Evolutionary conservation across 768 basidiomycete genomes (phyloP).

Genomic region (Boletellus ananas): DNA sequence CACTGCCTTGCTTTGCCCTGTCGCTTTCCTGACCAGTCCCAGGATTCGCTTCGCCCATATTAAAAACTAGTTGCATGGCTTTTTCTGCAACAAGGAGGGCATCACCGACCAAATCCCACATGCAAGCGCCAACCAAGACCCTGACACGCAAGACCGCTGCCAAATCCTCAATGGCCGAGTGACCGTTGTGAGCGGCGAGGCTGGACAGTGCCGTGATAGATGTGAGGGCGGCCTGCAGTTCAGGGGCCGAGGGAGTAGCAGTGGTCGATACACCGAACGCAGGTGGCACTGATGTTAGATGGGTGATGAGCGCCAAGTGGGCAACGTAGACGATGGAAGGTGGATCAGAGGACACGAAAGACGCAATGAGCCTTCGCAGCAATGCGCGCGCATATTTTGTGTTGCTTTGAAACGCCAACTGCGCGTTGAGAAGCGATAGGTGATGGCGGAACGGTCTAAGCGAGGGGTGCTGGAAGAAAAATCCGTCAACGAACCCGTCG

Average conservation of each 20-base stretch:
- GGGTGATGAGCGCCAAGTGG: slow-evolving; percentile 53
- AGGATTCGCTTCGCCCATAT: slow-evolving; percentile 6
- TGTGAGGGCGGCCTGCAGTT: slow-evolving; percentile 30
- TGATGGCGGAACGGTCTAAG: slow-evolving; percentile 57
- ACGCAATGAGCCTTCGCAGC: slow-evolving; percentile 50
- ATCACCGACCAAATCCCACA: slow-evolving; percentile 50
- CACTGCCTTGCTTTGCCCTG: slow-evolving; percentile 10
- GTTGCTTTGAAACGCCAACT: slow-evolving; percentile 41
- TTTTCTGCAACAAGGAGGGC: slow-evolving; percentile 50
- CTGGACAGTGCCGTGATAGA: slow-evolving; percentile 33
- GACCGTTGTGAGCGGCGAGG: slow-evolving; percentile 31
- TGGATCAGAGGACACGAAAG: slow-evolving; percentile 44
- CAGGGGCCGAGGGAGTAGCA: slow-evolving; percentile 6
- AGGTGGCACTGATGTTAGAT: slow-evolving; percentile 29
- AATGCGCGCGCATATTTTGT: slow-evolving; percentile 59
- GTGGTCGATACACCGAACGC: slow-evolving; percentile 1
- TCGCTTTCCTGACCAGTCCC: not conserved
- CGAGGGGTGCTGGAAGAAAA: slow-evolving; percentile 53
- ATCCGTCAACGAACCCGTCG: slow-evolving; percentile 2
- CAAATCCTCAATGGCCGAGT: slow-evolving; percentile 46
- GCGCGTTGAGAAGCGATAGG: slow-evolving; percentile 59
- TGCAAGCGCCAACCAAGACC: slow-evolving; percentile 48
- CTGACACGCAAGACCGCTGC: slow-evolving; percentile 55
- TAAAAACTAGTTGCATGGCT: slow-evolving; percentile 41
- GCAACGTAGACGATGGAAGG: slow-evolving; percentile 51